Base-by-base conservation (phyloP, 768 basidiomycete genomes). In the Trametes maxima region DNA sequence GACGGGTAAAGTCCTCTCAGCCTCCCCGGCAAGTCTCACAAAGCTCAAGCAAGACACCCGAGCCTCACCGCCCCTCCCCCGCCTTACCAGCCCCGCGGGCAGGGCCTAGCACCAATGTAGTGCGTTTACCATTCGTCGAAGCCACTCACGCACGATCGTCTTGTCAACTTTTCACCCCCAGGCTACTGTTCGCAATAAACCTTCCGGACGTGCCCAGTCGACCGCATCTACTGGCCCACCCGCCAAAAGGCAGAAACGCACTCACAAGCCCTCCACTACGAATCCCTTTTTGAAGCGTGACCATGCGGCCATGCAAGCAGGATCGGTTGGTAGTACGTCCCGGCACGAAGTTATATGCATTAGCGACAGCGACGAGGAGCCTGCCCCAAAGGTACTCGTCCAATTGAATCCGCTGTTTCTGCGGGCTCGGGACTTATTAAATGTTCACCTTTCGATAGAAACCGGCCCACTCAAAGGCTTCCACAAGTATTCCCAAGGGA, bases 231-330 rank as follows among this genome's bases (percentile, higher is more conserved):
- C 6, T 5, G 57, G 36, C 2, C 57, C 28, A 1, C 48, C 57
- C 8, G 25, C 22, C 25, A 58, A 58, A 17, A 39, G 48, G 7
- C 48, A 44, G 13, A 58, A 50, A 21, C 48, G 16, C n/a, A 43
- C 42, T 12, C 57, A 50, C 28, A 22, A 37, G 7, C 48, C 48
- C n/a, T 7, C 57, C 3, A 50, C 48, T 6, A 51, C 48, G 25
- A 58, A 58, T 8, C 48, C 57, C 8, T 42, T 44, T 1, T 19
- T 58, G 11, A 58, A 58, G 19, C 57, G 57, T 2, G 13, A 7
- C 14, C 48, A 22, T 21, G 39, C 25, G 3, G 42, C 28, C 3
- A 58, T 58, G 42, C 37, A 24, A 10, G 17, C 39, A 3, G n/a
- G 19, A 14, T 58, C 48, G n/a, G 33, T 28, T 12, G 14, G 6